phyloP scores from a whole-genome alignment of 2,329 filamentous ascomycete genomes.

The Botrytis aclada region DNA sequence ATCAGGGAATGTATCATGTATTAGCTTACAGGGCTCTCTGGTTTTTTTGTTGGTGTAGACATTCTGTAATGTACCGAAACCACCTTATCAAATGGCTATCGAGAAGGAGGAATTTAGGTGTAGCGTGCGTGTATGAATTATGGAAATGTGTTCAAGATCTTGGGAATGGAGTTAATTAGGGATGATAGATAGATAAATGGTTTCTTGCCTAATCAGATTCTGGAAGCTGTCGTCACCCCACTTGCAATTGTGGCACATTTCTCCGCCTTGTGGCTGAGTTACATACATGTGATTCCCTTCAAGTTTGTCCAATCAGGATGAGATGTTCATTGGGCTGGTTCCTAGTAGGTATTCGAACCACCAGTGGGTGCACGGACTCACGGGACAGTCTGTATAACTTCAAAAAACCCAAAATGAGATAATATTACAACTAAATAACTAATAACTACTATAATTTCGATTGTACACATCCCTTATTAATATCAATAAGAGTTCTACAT shows the following conservation, averaged over 20 bases:
- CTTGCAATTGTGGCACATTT: slow-evolving; percentile 6
- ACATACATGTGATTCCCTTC: background rate
- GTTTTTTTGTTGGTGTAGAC: slow-evolving; percentile 23
- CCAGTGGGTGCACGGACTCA: no score
- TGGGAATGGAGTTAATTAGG: background rate
- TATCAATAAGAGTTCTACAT: no score
- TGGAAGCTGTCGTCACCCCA: slow-evolving; percentile 11
- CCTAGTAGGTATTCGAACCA: background rate
- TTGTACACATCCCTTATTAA: no score
- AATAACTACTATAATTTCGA: no score
- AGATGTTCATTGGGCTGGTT: background rate
- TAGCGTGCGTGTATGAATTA: background rate
- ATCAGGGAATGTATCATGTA: slow-evolving; percentile 3
- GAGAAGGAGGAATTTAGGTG: background rate
- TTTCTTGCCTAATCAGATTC: background rate
- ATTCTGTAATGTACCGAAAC: background rate
- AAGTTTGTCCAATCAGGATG: background rate
- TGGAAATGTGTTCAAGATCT: background rate
- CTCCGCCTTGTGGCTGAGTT: slow-evolving; percentile 4
- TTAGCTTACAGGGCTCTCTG: slow-evolving; percentile 18
- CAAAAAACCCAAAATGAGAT: no score
- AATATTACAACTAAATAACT: no score
- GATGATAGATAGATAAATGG: slow-evolving; percentile 1
- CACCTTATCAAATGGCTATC: background rate
- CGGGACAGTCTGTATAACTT: no score